Base-by-base conservation (phyloP, 192 early-diverging fungal genomes). In the Podila horticola region DNA sequence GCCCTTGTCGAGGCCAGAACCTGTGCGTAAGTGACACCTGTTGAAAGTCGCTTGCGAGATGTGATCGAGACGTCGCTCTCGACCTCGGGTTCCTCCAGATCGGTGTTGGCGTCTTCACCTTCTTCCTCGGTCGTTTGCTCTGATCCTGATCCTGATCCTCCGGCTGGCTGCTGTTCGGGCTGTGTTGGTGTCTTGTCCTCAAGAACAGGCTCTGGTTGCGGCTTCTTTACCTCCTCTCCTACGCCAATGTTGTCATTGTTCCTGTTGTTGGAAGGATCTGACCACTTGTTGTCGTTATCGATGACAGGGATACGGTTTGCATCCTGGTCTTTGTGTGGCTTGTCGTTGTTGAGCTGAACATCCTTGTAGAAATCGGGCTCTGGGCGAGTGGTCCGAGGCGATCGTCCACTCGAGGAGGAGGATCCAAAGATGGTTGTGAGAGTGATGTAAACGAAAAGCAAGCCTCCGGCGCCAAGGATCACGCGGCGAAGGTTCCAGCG, bases 391-490 rank as follows among this genome's bases (percentile, higher is more conserved):
- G 48, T 45, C 0, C 58, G 24, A 9, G 77, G 77, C n/a, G 20
- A 10, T 7, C 51, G 41, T 4, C 38, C 22, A 45, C 59, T 67
- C 20, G 62, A 71, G 0, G 77, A 71, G 3, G 64, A 41, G n/a
- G 77, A 49, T 1, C 71, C 71, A 65, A 81, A 69, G 57, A 73
- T 38, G 10, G 77, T 81, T 2, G 66, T 61, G 66, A 81, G n/a
- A 41, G 67, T 69, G 71, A 81, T 81, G 30, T 81, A 81, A 58
- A 65, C 57, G 73, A 81, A 81, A 28, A 81, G 71, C 5, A 81
- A 33, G 22, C 77, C 77, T 52, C 77, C 77, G 3, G 58, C 71
- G 1, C 26, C 58, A 15, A 81, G 77, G 55, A 81, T 73, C 10
- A 81, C 50, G 17, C 66, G 66, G 50, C 77, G 77, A 11, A 81